Evolutionary conservation across 192 early-diverging fungal species (phyloP).

Genomic region (Mortierella alpina): DNA sequence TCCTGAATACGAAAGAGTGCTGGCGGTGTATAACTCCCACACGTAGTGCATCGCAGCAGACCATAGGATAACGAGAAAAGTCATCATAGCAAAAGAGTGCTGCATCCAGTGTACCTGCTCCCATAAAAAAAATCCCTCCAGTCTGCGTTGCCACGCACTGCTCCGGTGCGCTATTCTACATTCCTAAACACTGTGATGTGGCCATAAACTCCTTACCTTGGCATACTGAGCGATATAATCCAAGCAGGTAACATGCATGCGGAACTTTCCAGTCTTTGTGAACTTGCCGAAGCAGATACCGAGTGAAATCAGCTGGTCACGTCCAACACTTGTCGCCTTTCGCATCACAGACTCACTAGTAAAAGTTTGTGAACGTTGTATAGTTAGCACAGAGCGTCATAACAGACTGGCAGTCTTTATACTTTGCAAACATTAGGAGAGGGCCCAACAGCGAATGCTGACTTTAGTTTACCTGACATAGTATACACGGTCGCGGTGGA

Average conservation of each 20-base stretch:
- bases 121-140: no score
- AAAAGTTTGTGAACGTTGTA: slow-evolving; percentile 6
- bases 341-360: slow-evolving; percentile 91
- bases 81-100: no score
- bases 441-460: background rate
- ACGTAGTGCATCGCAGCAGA: no score
- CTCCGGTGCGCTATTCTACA: background rate
- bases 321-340: slow-evolving; percentile 81
- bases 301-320: slow-evolving; percentile 89
- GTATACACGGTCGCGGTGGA: slow-evolving; percentile 95
- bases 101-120: no score
- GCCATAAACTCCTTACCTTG: slow-evolving; percentile 62
- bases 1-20: no score
- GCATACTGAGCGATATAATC: slow-evolving; percentile 96
- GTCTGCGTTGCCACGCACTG: background rate
- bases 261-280: slow-evolving; percentile 97
- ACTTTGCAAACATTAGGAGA: background rate
- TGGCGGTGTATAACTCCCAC: no score
- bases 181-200: background rate
- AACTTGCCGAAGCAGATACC: slow-evolving; percentile 99
- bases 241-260: slow-evolving; percentile 92
- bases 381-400: no score
- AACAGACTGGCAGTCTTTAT: no score
- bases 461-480: slow-evolving; percentile 82
- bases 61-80: no score